Base-by-base conservation (phyloP, 176 grass and related monocot species). In the Aegilops longissima region DNA sequence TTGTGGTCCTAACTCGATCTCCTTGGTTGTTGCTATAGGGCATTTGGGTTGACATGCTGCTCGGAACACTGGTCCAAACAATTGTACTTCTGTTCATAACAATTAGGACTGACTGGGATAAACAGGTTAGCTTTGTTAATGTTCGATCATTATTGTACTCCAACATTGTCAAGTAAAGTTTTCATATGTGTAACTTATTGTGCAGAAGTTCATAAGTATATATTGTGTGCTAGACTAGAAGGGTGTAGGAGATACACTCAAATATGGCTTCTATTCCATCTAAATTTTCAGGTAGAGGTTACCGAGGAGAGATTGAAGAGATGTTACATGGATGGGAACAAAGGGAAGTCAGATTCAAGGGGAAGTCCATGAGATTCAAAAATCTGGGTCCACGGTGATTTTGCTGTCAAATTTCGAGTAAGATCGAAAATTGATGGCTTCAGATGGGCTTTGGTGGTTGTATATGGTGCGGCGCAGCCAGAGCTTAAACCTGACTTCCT, bases 11-110 rank as follows among this genome's bases (percentile, higher is more conserved):
- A 63, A 85, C 39, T 40, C 42, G 11, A 45, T 45, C 23, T 23
- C 17, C 12, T 77, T 88, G 35, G 4, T 88, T 44, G 9, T 54
- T 73, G 12, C n/a, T 87, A 17, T 70, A 98, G 96, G 96, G 96
- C 12, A 92, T 98, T 86, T 98, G 96, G 96, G 85, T 95, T 18
- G 93, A 92, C 61, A 98, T 98, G 96, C 58, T 95, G 66, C n/a
- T 95, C 1, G 96, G 93, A 39, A 94, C 93, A 80, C 67, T 89
- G 4, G 90, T 92, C 27, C 93, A 98, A 39, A 95, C 92, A 6
- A 20, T 88, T 17, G 86, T 98, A 45, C 92, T 98, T 44, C 2
- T 95, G 12, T 58, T 86, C 52, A 92, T 98, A 68, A 95, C 96
- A 40, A 13, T 79, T 6, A 85, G 35, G 69, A 93, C 93, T 6